These are phyloP conservation scores for Acacia concinna DNA, from an alignment of 331 rosid genomes.

Conservation along the genomic window DNA sequence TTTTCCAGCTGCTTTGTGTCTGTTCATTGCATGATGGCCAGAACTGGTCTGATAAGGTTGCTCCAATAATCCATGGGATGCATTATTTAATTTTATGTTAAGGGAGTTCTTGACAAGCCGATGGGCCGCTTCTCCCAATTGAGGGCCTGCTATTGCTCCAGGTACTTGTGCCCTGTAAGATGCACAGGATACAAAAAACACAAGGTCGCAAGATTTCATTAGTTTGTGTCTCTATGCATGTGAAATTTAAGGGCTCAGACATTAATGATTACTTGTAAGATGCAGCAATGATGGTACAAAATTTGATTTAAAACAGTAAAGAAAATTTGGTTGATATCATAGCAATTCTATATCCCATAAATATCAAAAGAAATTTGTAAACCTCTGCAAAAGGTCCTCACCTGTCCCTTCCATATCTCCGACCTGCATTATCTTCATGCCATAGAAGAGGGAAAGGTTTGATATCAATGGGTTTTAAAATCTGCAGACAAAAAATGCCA, in stretches of 20 bases:
- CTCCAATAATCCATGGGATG: conserved; percentile 56
- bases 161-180: conserved; percentile 73
- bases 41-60: conserved; percentile 42
- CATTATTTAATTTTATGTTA: conserved; percentile 50
- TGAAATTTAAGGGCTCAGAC: conserved; percentile 17
- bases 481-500: conserved; percentile 50
- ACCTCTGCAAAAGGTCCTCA: conserved; percentile 35
- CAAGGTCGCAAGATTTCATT: conserved; percentile 14
- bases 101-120: conserved; percentile 89
- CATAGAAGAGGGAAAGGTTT: conserved; percentile 83
- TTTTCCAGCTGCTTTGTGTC: conserved; percentile 56
- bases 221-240: conserved; percentile 6
- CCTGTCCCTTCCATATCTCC: conserved; percentile 88
- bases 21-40: conserved; percentile 46
- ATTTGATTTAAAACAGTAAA: neutral
- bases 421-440: conserved; percentile 83
- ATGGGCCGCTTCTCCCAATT: conserved; percentile 93
- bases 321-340: neutral
- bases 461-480: conserved; percentile 66
- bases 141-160: conserved; percentile 84
- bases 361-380: conserved; percentile 11
- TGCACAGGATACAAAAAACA: conserved; percentile 26
- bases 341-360: conserved; percentile 8
- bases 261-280: conserved; percentile 1
- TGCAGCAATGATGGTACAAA: neutral